phyloP scores from a whole-genome alignment of 345 rosid genomes.

The Eucalyptus cloeziana region DNA sequence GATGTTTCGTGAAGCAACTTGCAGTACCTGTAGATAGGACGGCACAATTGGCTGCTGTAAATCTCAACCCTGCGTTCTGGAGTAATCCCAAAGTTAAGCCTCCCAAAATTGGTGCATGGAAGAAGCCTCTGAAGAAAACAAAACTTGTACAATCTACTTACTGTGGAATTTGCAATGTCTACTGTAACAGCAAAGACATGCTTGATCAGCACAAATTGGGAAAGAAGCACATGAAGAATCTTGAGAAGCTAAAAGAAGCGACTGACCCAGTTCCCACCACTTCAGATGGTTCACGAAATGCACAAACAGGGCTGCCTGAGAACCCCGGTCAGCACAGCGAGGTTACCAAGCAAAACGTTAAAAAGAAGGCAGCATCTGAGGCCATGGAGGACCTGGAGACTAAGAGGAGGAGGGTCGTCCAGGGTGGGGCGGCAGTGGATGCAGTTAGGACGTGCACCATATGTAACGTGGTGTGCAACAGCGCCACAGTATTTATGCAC shows the following conservation, averaged over 20 bases:
- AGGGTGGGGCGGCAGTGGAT: constrained; percentile 26
- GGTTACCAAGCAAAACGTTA: neutral
- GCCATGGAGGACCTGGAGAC: constrained; percentile 13
- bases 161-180: constrained; percentile 13
- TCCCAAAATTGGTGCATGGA: neutral
- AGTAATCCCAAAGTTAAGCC: neutral
- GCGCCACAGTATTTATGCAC: constrained; percentile 17
- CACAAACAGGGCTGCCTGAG: constrained; percentile 13
- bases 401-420: constrained; percentile 22
- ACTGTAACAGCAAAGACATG: constrained; percentile 9
- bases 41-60: constrained; percentile 2
- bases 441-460: constrained; percentile 26
- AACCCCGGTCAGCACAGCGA: constrained; percentile 1
- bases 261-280: neutral
- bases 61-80: neutral
- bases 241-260: constrained; percentile 7
- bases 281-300: neutral
- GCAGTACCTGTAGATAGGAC: neutral
- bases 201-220: constrained; percentile 17
- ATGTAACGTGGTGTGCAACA: constrained; percentile 42
- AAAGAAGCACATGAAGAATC: constrained; percentile 19
- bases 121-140: constrained; percentile 1
- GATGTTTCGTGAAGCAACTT: neutral
- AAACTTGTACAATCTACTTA: constrained; percentile 3
- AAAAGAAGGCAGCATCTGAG: constrained; percentile 10